Base-by-base conservation (phyloP, 2,329 filamentous ascomycete genomes). In the Colletotrichum sojae region DNA sequence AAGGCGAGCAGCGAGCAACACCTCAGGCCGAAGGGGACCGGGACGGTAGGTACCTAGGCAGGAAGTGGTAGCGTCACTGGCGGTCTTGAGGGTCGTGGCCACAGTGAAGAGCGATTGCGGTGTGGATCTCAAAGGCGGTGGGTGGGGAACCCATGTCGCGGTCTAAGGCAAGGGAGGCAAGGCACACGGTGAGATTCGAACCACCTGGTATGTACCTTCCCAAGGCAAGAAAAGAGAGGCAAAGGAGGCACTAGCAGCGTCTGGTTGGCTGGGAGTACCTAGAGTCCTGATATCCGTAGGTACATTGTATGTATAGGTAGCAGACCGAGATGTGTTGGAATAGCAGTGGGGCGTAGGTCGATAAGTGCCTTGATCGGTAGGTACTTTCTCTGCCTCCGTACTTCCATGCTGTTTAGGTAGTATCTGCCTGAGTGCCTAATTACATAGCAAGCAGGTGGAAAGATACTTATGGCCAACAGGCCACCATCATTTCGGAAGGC, bases 1-100 rank as follows among this genome's bases (percentile, higher is more conserved):
- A 48, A 45, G 25, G 60, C 51, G 20, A 45, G n/a, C 39, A 46
- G 20, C 43, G 45, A 49, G 61, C 58, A 51, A 36, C 31, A 36
- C 31, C 31, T 36, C 31, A 36, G 31, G 31, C n/a, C 53, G 53
- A 51, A 64, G 36, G 62, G 53, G 60, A 9, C 12, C 16, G 9
- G 12, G 46, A 22, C 12, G 20, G 46, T 22, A 22, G 46, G 46
- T 22, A 49, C 8, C 36, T 51, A 70, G 64, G 64, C 68, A 68
- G 64, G 45, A 57, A 57, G 57, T 18, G 58, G 49, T 54, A 70
- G 68, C 68, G 65, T 71, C 69, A 69, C 60, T 52, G 58, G 58
- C 31, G 27, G 49, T 36, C 36, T 61, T 43, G 31, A 36, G 31
- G 31, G 54, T 27, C 5, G 20, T 6, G n/a, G 40, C 48, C 13